Evolutionary conservation across 1,139 yeast species (phyloP).

Genomic region (Ogataea hybrid): DNA sequence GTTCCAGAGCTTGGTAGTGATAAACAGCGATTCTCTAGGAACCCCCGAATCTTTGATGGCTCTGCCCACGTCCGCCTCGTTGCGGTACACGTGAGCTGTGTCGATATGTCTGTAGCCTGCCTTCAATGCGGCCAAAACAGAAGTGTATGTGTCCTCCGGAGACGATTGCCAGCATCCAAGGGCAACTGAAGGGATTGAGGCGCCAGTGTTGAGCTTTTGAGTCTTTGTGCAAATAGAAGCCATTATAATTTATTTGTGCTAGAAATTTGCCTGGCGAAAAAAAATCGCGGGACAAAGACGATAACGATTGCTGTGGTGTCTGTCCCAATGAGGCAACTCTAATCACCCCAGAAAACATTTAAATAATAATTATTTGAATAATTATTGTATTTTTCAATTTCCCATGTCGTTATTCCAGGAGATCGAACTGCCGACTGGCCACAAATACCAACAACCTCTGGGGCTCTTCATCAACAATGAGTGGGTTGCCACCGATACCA

Average conservation of each 20-base stretch:
- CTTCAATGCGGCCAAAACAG: conserved; percentile 61
- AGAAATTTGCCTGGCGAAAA: neutral
- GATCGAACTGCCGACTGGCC: conserved; percentile 32
- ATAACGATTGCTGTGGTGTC: neutral
- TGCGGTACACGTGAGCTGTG: conserved; percentile 67
- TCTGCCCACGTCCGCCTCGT: conserved; percentile 67
- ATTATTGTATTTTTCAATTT: neutral
- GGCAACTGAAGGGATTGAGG: conserved; percentile 64
- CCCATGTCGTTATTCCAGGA: conserved; percentile 15
- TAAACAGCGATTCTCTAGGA: conserved; percentile 66
- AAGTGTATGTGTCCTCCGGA: conserved; percentile 56
- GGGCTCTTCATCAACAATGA: conserved; percentile 74
- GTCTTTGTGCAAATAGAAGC: conserved; percentile 25
- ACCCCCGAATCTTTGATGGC: conserved; percentile 65
- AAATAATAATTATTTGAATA: neutral
- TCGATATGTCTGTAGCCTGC: conserved; percentile 79
- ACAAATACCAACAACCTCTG: conserved; percentile 42
- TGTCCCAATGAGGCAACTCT: conserved; percentile 3
- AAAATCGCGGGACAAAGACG: neutral
- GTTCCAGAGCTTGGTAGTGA: conserved; percentile 82
- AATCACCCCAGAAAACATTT: neutral
- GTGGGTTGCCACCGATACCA: conserved; percentile 56
- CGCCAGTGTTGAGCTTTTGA: conserved; percentile 57
- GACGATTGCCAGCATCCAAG: conserved; percentile 70
- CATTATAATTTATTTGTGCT: neutral